phyloP scores from a whole-genome alignment of 2,329 filamentous ascomycete species.

The Kalmusia sp. region DNA sequence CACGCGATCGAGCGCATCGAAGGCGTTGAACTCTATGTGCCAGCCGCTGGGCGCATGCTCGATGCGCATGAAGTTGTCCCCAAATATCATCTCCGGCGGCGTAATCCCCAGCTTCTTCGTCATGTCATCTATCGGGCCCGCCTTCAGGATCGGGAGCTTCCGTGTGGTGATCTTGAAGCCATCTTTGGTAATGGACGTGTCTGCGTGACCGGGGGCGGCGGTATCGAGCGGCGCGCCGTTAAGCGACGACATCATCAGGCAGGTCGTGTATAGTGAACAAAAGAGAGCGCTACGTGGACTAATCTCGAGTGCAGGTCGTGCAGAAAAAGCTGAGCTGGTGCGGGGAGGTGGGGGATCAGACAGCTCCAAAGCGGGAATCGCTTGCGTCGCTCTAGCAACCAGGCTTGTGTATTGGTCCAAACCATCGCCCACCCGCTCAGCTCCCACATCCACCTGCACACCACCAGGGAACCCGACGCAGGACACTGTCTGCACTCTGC shows the following conservation, averaged over 20 bases:
- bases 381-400: slow-evolving; percentile 21
- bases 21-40: slow-evolving; percentile 81
- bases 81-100: slow-evolving; percentile 98
- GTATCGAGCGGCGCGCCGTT: slow-evolving; percentile 44
- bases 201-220: slow-evolving; percentile 39
- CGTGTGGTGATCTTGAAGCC: slow-evolving; percentile 80
- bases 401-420: slow-evolving; percentile 18
- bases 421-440: slow-evolving; percentile 7
- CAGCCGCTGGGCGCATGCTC: slow-evolving; percentile 78
- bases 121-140: slow-evolving; percentile 87
- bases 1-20: slow-evolving; percentile 85
- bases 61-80: slow-evolving; percentile 85
- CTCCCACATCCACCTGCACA: slow-evolving; percentile 9
- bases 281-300: slow-evolving; percentile 10
- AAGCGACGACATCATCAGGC: slow-evolving; percentile 31
- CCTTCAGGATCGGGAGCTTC: slow-evolving; percentile 94
- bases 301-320: slow-evolving; percentile 12
- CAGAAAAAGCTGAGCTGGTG: not conserved
- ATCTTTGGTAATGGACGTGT: slow-evolving; percentile 44
- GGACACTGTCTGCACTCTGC: slow-evolving; percentile 10
- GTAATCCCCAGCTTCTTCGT: slow-evolving; percentile 80
- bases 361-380: not conserved
- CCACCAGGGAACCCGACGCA: slow-evolving; percentile 6
- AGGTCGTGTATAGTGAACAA: not conserved
- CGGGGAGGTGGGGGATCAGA: slow-evolving; percentile 15